A percentile compares a stretch with the other conserved stretches of the same genome.
phyloP scores from a whole-genome alignment of 768 basidiomycete genomes.

The Podaxis carcinomalis region DNA sequence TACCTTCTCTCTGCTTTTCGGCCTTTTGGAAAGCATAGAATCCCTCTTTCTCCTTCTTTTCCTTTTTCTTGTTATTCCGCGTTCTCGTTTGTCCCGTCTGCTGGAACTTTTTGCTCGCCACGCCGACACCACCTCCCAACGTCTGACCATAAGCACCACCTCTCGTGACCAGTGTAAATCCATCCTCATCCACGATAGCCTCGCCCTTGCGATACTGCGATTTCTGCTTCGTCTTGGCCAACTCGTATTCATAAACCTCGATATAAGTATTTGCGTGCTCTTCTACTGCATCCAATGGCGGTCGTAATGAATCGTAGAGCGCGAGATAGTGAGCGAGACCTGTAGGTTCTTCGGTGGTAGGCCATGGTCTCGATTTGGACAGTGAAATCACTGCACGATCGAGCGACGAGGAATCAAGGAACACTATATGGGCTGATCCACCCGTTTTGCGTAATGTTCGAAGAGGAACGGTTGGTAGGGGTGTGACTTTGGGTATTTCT shows the following conservation, averaged over 20 bases:
- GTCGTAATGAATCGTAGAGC: conserved; percentile 63
- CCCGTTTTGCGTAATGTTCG: conserved; percentile 63
- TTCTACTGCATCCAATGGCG: conserved; percentile 67
- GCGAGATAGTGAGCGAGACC: conserved; percentile 73
- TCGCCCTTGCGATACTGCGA: conserved; percentile 77
- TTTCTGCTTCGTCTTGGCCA: conserved; percentile 55
- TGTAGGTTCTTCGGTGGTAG: conserved; percentile 48
- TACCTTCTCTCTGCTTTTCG: conserved; percentile 85
- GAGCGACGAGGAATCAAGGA: conserved; percentile 69
- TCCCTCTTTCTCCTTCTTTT: conserved; percentile 62
- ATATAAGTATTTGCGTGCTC: conserved; percentile 80
- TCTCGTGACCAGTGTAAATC: conserved; percentile 91
- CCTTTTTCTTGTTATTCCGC: conserved; percentile 46
- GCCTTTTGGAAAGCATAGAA: conserved; percentile 92
- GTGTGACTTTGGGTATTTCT: conserved; percentile 47
- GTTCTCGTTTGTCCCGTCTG: conserved; percentile 47
- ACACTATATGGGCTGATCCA: conserved; percentile 64
- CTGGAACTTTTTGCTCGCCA: conserved; percentile 64
- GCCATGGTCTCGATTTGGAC: conserved; percentile 61
- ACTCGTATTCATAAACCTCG: conserved; percentile 70
- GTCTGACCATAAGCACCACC: conserved; percentile 89
- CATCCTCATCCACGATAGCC: conserved; percentile 90
- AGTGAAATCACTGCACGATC: conserved; percentile 55
- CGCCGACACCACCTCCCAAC: conserved; percentile 71
- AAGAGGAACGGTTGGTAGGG: conserved; percentile 50